A percentile compares a stretch with the other conserved stretches of the same genome.
Conservation (phyloP, 208 protist genomes). For the Crithidia fasciculata region DNA sequence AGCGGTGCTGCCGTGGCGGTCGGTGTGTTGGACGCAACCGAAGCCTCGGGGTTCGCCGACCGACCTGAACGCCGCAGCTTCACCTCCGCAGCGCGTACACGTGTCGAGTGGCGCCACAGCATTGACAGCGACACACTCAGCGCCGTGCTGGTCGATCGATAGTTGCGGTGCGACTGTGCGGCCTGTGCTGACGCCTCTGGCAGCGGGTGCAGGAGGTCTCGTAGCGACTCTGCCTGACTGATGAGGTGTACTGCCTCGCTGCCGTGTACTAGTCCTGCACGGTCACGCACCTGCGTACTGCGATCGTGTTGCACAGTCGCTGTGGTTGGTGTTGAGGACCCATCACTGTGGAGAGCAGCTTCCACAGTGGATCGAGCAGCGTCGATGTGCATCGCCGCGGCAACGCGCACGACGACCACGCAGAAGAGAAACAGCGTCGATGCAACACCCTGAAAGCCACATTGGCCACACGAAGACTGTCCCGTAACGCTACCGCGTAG, state of each 20-base stretch:
- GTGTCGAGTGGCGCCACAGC: background rate
- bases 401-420: background rate
- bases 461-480: background rate
- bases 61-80: too few relatives aligned
- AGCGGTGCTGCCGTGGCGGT: background rate
- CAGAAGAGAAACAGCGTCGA: slow-evolving; percentile 2
- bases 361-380: background rate
- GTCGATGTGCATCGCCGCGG: background rate
- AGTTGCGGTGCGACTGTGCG: background rate
- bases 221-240: background rate
- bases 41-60: background rate
- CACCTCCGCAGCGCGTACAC: background rate
- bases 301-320: too few relatives aligned
- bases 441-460: background rate
- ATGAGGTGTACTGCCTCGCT: background rate
- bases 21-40: background rate
- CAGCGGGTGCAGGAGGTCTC: background rate
- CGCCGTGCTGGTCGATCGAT: background rate
- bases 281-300: too few relatives aligned
- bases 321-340: too few relatives aligned
- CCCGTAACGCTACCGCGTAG: background rate
- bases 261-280: too few relatives aligned
- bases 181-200: background rate
- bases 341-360: too few relatives aligned
- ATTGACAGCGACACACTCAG: background rate